Evolutionary conservation across 1,139 yeast genomes (phyloP).

Genomic region (Pichia sp.): DNA sequence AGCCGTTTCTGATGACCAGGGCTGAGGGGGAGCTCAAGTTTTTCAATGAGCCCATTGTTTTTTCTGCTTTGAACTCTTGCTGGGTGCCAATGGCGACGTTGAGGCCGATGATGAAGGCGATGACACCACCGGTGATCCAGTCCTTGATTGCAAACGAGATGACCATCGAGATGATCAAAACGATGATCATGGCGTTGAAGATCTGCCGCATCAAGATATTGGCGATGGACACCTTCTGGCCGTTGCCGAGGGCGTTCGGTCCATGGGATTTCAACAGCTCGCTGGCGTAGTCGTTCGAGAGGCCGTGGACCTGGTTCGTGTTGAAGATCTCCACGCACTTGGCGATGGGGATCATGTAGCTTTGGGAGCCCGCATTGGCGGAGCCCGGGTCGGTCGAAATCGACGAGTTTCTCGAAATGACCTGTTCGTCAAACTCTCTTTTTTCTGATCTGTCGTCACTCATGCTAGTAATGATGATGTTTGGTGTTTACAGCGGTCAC

Average conservation of each 20-base stretch:
- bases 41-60: conserved; percentile 73
- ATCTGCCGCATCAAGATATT: conserved; percentile 64
- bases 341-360: conserved; percentile 35
- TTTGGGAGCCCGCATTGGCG: conserved; percentile 16
- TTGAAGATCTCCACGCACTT: conserved; percentile 37
- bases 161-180: conserved; percentile 66
- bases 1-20: conserved; percentile 60
- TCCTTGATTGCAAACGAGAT: conserved; percentile 72
- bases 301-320: conserved; percentile 46
- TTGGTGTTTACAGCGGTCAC: no score
- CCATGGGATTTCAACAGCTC: conserved; percentile 43
- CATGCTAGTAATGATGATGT: neutral
- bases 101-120: conserved; percentile 62
- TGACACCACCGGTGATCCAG: conserved; percentile 83
- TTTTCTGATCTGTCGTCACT: conserved; percentile 9
- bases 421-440: conserved; percentile 12
- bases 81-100: conserved; percentile 67
- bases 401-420: conserved; percentile 14
- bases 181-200: conserved; percentile 78
- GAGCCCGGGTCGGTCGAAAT: conserved; percentile 3
- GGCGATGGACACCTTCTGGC: conserved; percentile 48
- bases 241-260: conserved; percentile 54
- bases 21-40: conserved; percentile 73
- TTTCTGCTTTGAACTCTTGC: conserved; percentile 57
- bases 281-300: conserved; percentile 38